Conservation (phyloP, 1,139 yeast genomes). For the Pichia sp. region DNA sequence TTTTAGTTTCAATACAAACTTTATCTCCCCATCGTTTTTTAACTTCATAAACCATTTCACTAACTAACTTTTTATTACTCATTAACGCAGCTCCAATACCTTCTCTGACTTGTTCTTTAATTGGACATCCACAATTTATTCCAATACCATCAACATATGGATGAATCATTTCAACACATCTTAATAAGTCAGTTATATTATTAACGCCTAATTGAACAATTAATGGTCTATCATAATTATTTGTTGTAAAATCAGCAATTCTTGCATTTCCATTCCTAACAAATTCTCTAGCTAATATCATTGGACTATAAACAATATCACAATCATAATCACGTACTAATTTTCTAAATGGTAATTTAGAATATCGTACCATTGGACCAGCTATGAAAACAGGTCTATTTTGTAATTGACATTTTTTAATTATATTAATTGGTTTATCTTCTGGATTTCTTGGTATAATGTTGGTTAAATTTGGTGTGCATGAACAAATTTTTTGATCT, state of each 20-base stretch:
- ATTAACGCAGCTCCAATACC: conserved; percentile 97
- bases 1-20: conserved; percentile 82
- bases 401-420: conserved; percentile 38
- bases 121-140: conserved; percentile 95
- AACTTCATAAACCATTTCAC: conserved; percentile 78
- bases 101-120: conserved; percentile 87
- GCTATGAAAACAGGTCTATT: conserved; percentile 69
- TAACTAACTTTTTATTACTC: conserved; percentile 74
- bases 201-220: conserved; percentile 91
- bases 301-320: conserved; percentile 89
- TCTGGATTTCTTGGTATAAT: conserved; percentile 33
- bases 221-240: conserved; percentile 57
- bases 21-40: conserved; percentile 63
- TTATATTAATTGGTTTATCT: conserved; percentile 51
- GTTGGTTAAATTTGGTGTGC: conserved; percentile 1
- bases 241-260: conserved; percentile 77
- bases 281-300: conserved; percentile 93
- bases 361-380: conserved; percentile 97
- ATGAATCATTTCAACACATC: conserved; percentile 82
- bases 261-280: conserved; percentile 81
- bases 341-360: conserved; percentile 87
- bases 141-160: conserved; percentile 94
- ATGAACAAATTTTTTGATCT: not conserved
- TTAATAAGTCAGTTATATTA: conserved; percentile 72
- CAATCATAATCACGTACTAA: conserved; percentile 65